A percentile compares a stretch with the other conserved stretches of the same genome.
Evolutionary conservation across 768 basidiomycete species (phyloP).

Genomic region (Dendrothele bispora): DNA sequence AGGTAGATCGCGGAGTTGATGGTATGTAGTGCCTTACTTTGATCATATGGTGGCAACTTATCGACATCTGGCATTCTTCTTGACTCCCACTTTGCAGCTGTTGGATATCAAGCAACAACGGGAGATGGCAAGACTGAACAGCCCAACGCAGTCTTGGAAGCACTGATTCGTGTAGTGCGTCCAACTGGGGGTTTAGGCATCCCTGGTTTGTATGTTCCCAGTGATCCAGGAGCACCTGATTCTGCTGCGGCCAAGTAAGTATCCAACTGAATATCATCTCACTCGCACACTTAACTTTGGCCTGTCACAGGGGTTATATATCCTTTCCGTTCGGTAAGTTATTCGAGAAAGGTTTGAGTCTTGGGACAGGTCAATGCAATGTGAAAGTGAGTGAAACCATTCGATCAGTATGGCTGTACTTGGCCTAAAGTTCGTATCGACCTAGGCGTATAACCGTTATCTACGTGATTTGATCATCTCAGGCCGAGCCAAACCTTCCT

Average conservation of each 20-base stretch:
- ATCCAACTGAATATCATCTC: no score
- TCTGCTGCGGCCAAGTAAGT: constrained; percentile 47
- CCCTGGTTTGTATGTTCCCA: constrained; percentile 56
- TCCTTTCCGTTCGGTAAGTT: constrained; percentile 54
- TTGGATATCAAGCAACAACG: constrained; percentile 56
- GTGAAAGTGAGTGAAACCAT: constrained; percentile 42
- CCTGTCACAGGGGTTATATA: constrained; percentile 41
- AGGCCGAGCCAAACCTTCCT: constrained; percentile 52
- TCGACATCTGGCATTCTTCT: no score
- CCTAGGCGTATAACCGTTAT: constrained; percentile 51
- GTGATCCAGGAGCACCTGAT: constrained; percentile 56
- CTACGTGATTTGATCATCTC: constrained; percentile 55
- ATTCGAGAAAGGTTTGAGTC: constrained; percentile 54
- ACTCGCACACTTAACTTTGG: no score
- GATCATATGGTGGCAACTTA: no score
- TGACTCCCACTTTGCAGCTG: constrained; percentile 28
- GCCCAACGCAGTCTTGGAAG: constrained; percentile 53
- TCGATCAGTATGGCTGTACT: not conserved
- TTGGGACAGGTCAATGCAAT: constrained; percentile 58
- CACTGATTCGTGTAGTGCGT: constrained; percentile 49
- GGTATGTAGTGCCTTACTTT: constrained; percentile 22
- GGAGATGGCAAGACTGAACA: constrained; percentile 56
- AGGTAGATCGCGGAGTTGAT: constrained; percentile 54
- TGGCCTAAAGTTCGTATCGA: not conserved
- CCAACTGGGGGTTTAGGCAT: constrained; percentile 59